Base-by-base conservation (phyloP, 2,329 filamentous ascomycete species). In the Exophiala alcalophila region DNA sequence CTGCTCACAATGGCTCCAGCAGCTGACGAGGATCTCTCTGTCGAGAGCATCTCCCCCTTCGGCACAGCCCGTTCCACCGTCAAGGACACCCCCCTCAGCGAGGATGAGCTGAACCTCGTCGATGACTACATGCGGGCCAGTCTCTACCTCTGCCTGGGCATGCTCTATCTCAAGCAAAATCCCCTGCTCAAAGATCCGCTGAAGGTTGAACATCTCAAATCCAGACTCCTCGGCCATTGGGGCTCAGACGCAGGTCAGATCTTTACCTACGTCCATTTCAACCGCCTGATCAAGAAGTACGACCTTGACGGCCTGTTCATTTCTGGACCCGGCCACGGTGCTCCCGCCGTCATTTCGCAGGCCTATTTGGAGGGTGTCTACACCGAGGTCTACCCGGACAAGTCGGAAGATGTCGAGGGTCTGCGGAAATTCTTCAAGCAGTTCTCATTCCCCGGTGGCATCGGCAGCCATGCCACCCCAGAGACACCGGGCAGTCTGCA, bases 221-320 rank as follows among this genome's bases (percentile, higher is more conserved):
- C 76, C 46, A 78, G 85, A 52, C 70, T 89, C 6, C 71, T 90
- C 2, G 85, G 85, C 26, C 85, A 90, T 61, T 90, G 86, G 73
- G 85, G 85, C 40, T 86, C 83, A 2, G 84, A 85, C 35, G 81
- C 85, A n/a, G 85, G 84, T 10, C 85, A 89, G 64, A 81, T 83
- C 45, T 89, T 90, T 65, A 85, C 83, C 23, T 89, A 81, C 63
- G 85, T 88, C 69, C 84, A 89, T 66, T 84, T 87, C 73, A 89
- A 89, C 65, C 81, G 84, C 23, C 68, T 89, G 46, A 87, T 89
- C 71, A 87, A 84, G 64, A 89, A 88, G 65, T 84, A 87, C 58
- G 77, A 86, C 52, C 67, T 89, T 35, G 74, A 90, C 57, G 74
- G 78, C 20, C 73, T 86, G 54, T 89, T 86, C 61, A 71, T 90